Evolutionary conservation across 2,329 filamentous ascomycete species (phyloP).

Genomic region (Penicillium aurantiogriseum): DNA sequence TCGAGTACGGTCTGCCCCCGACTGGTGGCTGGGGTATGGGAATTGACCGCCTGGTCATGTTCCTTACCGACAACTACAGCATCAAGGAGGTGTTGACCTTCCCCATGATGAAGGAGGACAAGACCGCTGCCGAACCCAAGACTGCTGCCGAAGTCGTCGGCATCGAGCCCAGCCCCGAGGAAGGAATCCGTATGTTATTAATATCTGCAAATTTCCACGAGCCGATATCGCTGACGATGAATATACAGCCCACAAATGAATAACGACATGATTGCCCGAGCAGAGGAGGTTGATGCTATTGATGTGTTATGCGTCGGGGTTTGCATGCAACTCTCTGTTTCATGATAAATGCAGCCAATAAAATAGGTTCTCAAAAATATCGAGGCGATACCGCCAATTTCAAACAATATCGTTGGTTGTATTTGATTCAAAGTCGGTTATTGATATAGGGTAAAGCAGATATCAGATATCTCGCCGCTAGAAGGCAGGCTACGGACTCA

Average conservation of each 20-base stretch:
- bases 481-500: too few species aligned
- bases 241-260: conserved; percentile 37
- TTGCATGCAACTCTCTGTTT: conserved; percentile 21
- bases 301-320: conserved; percentile 14
- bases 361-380: conserved; percentile 13
- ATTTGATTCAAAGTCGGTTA: not conserved
- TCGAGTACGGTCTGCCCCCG: conserved; percentile 88
- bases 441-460: not conserved
- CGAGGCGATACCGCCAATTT: not conserved
- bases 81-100: conserved; percentile 97
- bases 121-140: conserved; percentile 47
- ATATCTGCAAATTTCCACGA: conserved; percentile 25
- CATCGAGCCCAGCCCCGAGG: conserved; percentile 58
- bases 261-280: conserved; percentile 17
- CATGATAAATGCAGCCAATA: conserved; percentile 27
- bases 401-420: not conserved
- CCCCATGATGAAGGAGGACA: conserved; percentile 95
- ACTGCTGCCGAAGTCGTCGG: conserved; percentile 63
- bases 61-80: conserved; percentile 90
- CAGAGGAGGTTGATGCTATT: conserved; percentile 9
- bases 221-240: conserved; percentile 25
- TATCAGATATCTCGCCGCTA: not conserved
- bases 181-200: conserved; percentile 55
- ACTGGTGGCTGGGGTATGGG: conserved; percentile 97
- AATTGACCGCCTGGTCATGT: conserved; percentile 92